Base-by-base conservation (phyloP, 106 monocot genomes). In the Hemerocallis citrina region DNA sequence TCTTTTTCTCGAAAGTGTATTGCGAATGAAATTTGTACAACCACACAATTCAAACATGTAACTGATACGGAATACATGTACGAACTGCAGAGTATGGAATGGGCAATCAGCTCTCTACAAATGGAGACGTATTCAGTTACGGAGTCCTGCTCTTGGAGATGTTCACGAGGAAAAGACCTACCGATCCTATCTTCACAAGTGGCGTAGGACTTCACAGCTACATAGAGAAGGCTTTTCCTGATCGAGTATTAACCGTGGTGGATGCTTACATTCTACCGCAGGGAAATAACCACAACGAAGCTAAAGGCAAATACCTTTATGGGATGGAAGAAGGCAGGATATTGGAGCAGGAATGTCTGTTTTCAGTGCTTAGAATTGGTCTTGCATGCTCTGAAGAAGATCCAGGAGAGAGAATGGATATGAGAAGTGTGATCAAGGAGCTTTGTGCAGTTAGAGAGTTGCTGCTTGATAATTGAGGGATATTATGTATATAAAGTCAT, bases 101-200 rank as follows among this genome's bases (percentile, higher is more conserved):
- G 12, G 70, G 61, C 5, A 34, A 36, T 12, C 52, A 14, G 19
- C 55, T 63, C 7, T 72, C 71, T 1, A 55, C 39, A 15, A 27
- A 17, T 12, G 61, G 49, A 17, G 70, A 70, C 25, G 38, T 62
- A 7, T 70, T 62, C 32, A 70, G 70, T 32, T 61, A 43, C 14
- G 70, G 70, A 7, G 50, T 70, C 17, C 46, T 70, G n/a, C 6
- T 70, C 27, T 38, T 70, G 5, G 70, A 70, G 62, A 23, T 62
- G 52, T 62, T 70, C 30, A 70, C 61, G 1, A 52, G 70, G 12
- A 70, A 22, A 31, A 70, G 38, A n/a, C 70, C 70, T 0, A 47
- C 45, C 1, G 59, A 70, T n/a, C 23, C 51, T n/a, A 41, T 62
- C 39, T 70, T 70, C 28, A 62, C 5, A 22, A 62, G 42, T 52